phyloP scores from a whole-genome alignment of 192 early-diverging fungal genomes.

The Pilaira anomala region DNA sequence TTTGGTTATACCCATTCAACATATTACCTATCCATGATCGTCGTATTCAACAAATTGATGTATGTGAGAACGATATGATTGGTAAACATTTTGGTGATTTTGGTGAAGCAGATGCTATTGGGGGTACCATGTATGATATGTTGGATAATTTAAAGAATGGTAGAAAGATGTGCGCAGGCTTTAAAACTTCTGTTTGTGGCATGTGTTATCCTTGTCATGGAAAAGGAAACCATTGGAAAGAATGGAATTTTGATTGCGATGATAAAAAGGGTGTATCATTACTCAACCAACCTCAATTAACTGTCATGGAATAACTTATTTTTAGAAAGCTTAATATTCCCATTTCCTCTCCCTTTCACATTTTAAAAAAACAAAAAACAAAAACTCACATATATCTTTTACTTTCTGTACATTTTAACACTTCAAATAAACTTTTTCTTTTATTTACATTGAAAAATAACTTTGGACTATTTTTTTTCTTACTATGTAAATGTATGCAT shows the following conservation, averaged over 20 bases:
- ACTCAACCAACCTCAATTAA: conserved; percentile 24
- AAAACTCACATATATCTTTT: too few relatives aligned
- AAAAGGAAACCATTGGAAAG: conserved; percentile 49
- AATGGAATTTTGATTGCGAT: conserved; percentile 56
- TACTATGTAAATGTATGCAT: too few relatives aligned
- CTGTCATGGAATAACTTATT: conserved; percentile 7
- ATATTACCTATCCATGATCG: conserved; percentile 56
- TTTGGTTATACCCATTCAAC: conserved; percentile 60
- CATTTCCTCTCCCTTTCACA: too few relatives aligned
- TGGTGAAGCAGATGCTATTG: conserved; percentile 25
- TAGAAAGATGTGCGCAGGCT: conserved; percentile 49
- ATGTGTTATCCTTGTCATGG: conserved; percentile 55
- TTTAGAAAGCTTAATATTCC: too few relatives aligned
- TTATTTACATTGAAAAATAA: too few relatives aligned
- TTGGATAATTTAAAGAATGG: conserved; percentile 45
- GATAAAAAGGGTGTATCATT: conserved; percentile 50
- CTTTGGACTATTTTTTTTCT: too few relatives aligned
- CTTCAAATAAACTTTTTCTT: too few relatives aligned
- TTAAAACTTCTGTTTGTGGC: conserved; percentile 48
- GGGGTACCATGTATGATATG: conserved; percentile 55
- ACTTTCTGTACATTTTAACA: too few relatives aligned
- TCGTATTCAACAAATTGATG: conserved; percentile 59
- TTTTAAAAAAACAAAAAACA: too few relatives aligned
- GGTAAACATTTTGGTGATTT: conserved; percentile 57
- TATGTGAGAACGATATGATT: conserved; percentile 63